Evolutionary conservation across 352 stramenopile genomes (phyloP), one percentile per base, ranked within the genome.

Genomic region (Aphanomyces invadans): DNA sequence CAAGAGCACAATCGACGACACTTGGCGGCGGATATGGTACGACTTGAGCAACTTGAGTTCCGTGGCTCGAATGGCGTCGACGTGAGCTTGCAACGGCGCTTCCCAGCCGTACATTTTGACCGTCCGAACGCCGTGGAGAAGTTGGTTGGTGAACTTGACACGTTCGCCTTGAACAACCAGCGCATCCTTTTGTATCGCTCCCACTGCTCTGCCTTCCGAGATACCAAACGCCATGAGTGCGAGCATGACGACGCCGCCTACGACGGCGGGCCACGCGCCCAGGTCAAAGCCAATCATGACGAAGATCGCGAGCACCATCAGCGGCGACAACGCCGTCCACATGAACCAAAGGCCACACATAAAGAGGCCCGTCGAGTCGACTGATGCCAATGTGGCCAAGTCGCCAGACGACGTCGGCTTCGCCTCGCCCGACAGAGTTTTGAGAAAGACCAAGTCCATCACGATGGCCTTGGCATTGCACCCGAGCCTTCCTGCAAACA

Each of bases 111-210:
- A 93, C 72, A 96, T 89, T 61, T 97, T 97, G 29, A 96, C 81
- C 52, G 86, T 83, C 49, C 88, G 76, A 60, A 97, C 95, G 11
- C 91, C 92, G n/a, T 87, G 73, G 2, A 98, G 77, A 25, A 95
- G 85, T 74, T 98, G 92, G 60, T 92, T 96, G n/a, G 94, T 92
- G 62, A 97, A 82, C 67, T 96, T 94, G 23, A 98, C 87, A n/a
- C 95, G 80, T 23, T 89, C 75, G 32, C 74, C 76, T 57, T 57
- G 49, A 4, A 38, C 29, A 12, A 38, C 29, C 49, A 57, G 21
- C 21, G 36, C 10, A 21, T 57, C 17, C 29, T 57, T 57, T 38
- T 57, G 49, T 15, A 64, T 31, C 11, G 25, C 28, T 21, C 55
- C 55, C 2, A 64, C 32, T 10, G 32, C 31, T 23, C 31, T n/a